phyloP scores from a whole-genome alignment of 2,329 filamentous ascomycete species.

The Aspergillus sp. region DNA sequence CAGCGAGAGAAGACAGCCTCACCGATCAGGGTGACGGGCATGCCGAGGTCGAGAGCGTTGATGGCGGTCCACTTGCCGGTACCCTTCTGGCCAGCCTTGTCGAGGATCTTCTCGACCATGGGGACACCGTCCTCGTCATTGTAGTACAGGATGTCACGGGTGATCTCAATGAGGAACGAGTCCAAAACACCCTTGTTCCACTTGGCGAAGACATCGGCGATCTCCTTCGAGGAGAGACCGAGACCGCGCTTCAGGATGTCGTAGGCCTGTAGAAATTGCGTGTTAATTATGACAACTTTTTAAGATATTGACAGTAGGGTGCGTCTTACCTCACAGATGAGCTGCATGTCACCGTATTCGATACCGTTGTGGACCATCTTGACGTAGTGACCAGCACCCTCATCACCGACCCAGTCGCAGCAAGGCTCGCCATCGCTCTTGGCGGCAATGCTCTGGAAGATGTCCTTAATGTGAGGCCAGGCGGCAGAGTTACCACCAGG shows the following conservation, averaged over 20 bases:
- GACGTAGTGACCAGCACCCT: conserved; percentile 99
- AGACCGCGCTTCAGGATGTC: conserved; percentile 99
- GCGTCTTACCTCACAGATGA: conserved; percentile 86
- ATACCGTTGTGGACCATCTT: conserved; percentile 99
- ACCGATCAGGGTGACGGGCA: conserved; percentile 97
- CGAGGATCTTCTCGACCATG: conserved; percentile 97
- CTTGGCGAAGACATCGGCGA: conserved; percentile 87
- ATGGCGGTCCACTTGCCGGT: conserved; percentile 99
- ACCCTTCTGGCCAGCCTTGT: conserved; percentile 98
- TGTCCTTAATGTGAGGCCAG: conserved; percentile 97
- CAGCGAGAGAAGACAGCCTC: conserved; percentile 96
- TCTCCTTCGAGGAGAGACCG: conserved; percentile 85
- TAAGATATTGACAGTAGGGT: too few species aligned
- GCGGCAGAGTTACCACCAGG: conserved; percentile 97
- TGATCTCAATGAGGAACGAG: conserved; percentile 99
- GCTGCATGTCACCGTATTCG: conserved; percentile 99
- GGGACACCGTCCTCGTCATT: conserved; percentile 90
- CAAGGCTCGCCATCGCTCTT: conserved; percentile 97
- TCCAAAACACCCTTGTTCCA: conserved; percentile 99
- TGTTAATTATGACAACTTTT: background rate
- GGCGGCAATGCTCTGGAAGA: conserved; percentile 96
- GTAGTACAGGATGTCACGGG: conserved; percentile 96
- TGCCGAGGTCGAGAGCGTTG: conserved; percentile 96
- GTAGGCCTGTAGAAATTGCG: conserved; percentile 68
- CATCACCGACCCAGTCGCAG: conserved; percentile 99